A percentile compares a stretch with the other conserved stretches of the same genome.
Evolutionary conservation across 495 filamentous ascomycete species (phyloP).

Genomic region (Aspergillus ostianus): DNA sequence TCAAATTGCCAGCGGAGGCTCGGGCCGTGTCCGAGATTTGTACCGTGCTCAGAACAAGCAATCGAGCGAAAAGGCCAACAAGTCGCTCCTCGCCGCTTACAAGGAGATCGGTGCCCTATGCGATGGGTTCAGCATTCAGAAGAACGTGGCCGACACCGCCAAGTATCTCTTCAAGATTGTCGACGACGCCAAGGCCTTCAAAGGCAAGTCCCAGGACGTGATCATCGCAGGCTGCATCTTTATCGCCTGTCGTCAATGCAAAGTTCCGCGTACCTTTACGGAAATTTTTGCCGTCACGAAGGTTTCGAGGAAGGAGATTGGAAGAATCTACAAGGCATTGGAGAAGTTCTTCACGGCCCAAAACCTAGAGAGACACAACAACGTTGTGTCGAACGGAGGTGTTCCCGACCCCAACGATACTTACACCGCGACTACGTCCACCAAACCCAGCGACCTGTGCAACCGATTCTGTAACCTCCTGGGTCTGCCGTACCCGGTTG

Average conservation of each 20-base stretch:
- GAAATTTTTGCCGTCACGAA: constrained; percentile 92
- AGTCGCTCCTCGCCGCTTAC: constrained; percentile 75
- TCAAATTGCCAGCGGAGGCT: constrained; percentile 77
- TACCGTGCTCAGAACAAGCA: constrained; percentile 83
- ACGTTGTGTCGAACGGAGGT: constrained; percentile 47
- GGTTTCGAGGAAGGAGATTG: constrained; percentile 95
- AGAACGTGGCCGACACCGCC: constrained; percentile 76
- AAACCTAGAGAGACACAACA: constrained; percentile 52
- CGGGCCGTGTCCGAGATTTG: constrained; percentile 69
- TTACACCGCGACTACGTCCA: constrained; percentile 74
- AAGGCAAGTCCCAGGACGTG: constrained; percentile 91
- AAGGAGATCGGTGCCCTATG: constrained; percentile 87
- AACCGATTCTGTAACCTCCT: constrained; percentile 86
- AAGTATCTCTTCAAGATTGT: constrained; percentile 94
- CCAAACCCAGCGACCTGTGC: constrained; percentile 81
- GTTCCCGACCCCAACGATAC: constrained; percentile 49
- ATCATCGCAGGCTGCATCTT: constrained; percentile 96
- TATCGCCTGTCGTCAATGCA: constrained; percentile 89
- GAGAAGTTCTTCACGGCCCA: constrained; percentile 78
- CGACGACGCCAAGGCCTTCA: constrained; percentile 88
- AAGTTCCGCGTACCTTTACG: constrained; percentile 83
- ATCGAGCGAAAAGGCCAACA: constrained; percentile 82
- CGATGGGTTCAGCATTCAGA: constrained; percentile 77
- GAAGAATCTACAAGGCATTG: constrained; percentile 86
- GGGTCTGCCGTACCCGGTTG: constrained; percentile 62